Conservation (phyloP, 2,329 filamentous ascomycete species). For the Bipolaris bicolor region DNA sequence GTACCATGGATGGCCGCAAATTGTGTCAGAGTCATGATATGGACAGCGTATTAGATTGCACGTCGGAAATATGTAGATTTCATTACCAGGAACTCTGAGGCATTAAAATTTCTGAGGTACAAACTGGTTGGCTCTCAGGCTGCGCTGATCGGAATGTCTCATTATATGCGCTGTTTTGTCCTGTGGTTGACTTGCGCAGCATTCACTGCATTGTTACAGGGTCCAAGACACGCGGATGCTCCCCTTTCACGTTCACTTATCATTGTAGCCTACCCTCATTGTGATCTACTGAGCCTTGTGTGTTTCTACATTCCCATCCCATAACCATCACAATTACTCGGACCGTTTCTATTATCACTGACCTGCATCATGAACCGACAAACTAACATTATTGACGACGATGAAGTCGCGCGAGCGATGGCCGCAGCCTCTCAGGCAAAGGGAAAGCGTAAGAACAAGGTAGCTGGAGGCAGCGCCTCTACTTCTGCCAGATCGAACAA, state of each 20-base stretch:
- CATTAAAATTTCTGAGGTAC: not conserved
- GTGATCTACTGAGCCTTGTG: not conserved
- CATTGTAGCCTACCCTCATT: not conserved
- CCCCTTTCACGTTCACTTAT: not conserved
- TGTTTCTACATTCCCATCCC: not conserved
- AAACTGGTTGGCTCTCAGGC: not conserved
- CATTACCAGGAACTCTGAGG: not conserved
- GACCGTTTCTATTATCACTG: not conserved
- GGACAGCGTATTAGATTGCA: not conserved
- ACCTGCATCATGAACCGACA: slow-evolving; percentile 1
- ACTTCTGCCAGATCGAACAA: not conserved
- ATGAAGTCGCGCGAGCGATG: slow-evolving; percentile 5
- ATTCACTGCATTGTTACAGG: slow-evolving; percentile 7
- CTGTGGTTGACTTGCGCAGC: not conserved
- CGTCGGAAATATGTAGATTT: not conserved
- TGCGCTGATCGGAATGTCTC: not conserved
- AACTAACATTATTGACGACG: slow-evolving; percentile 10
- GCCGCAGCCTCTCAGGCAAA: slow-evolving; percentile 2
- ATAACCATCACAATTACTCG: not conserved
- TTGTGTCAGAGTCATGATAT: too few relatives aligned
- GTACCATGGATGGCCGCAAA: too few relatives aligned
- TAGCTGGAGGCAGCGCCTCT: not conserved
- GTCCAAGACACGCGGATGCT: slow-evolving; percentile 7
- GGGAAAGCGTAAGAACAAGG: not conserved
- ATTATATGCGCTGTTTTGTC: not conserved